Evolutionary conservation across 345 rosid species (phyloP).

Genomic region (Hibiscus tridactylites): DNA sequence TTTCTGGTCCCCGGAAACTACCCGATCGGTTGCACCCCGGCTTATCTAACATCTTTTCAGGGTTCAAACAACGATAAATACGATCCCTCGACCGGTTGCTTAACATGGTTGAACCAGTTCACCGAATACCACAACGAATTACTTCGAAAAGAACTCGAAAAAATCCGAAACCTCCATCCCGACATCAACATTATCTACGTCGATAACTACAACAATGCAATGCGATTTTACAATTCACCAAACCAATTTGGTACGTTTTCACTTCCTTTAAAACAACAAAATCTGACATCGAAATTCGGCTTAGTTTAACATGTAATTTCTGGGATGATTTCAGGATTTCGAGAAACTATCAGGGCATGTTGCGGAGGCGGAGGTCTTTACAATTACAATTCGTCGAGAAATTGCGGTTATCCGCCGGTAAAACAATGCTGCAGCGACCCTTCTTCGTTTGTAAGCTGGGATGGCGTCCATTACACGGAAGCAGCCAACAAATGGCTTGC

Average conservation of each 20-base stretch:
- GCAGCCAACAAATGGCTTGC: slow-evolving; percentile 17
- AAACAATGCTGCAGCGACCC: slow-evolving; percentile 25
- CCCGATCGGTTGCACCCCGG: slow-evolving; percentile 32
- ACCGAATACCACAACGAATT: slow-evolving; percentile 26
- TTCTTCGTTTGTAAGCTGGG: slow-evolving; percentile 32
- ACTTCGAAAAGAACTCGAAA: slow-evolving; percentile 22
- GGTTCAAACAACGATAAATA: slow-evolving; percentile 11
- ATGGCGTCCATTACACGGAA: slow-evolving; percentile 35
- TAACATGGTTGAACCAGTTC: slow-evolving; percentile 34
- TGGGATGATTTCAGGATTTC: slow-evolving; percentile 20
- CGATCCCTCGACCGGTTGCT: slow-evolving; percentile 36
- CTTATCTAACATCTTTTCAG: slow-evolving; percentile 23
- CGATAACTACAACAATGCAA: slow-evolving; percentile 27
- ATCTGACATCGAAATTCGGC: neutral
- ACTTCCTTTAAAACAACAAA: neutral
- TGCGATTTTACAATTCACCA: slow-evolving; percentile 25
- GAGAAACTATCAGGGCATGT: slow-evolving; percentile 25
- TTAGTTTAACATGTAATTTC: neutral
- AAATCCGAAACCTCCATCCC: slow-evolving; percentile 22
- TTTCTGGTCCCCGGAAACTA: slow-evolving; percentile 41
- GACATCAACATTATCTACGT: slow-evolving; percentile 26
- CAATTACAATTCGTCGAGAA: slow-evolving; percentile 19
- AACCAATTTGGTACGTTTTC: slow-evolving; percentile 26
- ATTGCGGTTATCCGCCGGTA: slow-evolving; percentile 20
- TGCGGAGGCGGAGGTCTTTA: slow-evolving; percentile 39